Conservation (phyloP, 2,329 filamentous ascomycete species). For the Fusarium mexicanum region DNA sequence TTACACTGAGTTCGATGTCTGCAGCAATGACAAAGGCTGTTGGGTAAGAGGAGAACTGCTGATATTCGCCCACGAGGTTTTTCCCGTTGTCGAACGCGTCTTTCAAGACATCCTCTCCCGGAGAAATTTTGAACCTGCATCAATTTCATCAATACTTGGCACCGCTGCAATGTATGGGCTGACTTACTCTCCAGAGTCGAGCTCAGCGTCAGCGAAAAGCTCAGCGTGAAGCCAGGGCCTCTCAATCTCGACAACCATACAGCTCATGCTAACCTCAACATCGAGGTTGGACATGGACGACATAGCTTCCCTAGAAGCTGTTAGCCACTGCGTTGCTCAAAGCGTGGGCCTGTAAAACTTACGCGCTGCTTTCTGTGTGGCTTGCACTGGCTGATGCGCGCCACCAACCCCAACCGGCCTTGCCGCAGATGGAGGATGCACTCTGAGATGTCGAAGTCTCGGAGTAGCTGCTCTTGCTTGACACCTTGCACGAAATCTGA, state of each 20-base stretch:
- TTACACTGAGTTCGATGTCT: background rate
- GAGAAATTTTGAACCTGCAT: background rate
- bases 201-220: background rate
- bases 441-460: too few relatives aligned
- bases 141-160: too few relatives aligned
- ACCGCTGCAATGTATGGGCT: background rate
- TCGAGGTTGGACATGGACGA: background rate
- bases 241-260: background rate
- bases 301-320: too few relatives aligned
- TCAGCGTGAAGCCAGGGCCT: background rate
- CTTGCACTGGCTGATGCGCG: too few relatives aligned
- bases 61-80: background rate
- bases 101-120: background rate
- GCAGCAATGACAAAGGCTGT: constrained; percentile 3
- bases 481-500: too few relatives aligned
- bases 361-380: too few relatives aligned
- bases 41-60: constrained; percentile 2
- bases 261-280: background rate
- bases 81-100: background rate
- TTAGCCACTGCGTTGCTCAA: too few relatives aligned
- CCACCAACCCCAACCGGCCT: too few relatives aligned
- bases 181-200: background rate
- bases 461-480: too few relatives aligned
- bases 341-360: too few relatives aligned
- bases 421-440: too few relatives aligned